These are phyloP conservation scores for Monosporascus sp. DNA, from an alignment of 2,329 filamentous ascomycete genomes.

Conservation along the genomic window DNA sequence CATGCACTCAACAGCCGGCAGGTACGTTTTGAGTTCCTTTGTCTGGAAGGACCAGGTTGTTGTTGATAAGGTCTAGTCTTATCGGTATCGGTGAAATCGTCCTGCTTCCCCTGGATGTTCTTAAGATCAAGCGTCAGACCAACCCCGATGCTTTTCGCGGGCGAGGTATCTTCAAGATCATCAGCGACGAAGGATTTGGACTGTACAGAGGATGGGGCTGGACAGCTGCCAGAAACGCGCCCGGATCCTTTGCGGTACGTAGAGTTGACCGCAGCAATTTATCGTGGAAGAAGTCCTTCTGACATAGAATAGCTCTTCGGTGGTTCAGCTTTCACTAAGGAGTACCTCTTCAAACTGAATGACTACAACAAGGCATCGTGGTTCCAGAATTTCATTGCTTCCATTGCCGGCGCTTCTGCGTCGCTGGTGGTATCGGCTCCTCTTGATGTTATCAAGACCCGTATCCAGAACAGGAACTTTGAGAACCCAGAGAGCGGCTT, in stretches of 20 bases:
- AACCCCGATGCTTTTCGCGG: constrained; percentile 98
- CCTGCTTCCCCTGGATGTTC: constrained; percentile 86
- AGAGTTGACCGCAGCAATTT: neutral
- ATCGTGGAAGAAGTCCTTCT: neutral
- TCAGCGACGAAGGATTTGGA: constrained; percentile 90
- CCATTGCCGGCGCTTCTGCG: constrained; percentile 88
- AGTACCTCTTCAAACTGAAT: constrained; percentile 81
- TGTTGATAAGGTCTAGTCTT: constrained; percentile 46
- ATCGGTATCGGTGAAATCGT: constrained; percentile 98
- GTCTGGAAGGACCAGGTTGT: neutral
- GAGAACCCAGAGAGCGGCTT: constrained; percentile 95
- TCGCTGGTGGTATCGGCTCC: constrained; percentile 96
- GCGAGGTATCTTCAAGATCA: constrained; percentile 82
- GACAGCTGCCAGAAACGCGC: constrained; percentile 95
- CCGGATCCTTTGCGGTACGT: constrained; percentile 90
- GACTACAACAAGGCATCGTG: constrained; percentile 96
- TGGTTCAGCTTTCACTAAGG: constrained; percentile 94
- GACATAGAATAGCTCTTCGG: constrained; percentile 71
- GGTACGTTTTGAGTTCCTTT: constrained; percentile 40
- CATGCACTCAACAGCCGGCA: constrained; percentile 94
- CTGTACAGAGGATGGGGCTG: constrained; percentile 95
- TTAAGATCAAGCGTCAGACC: constrained; percentile 99
- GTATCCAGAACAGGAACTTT: constrained; percentile 98
- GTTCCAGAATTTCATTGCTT: constrained; percentile 96
- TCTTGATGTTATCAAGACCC: constrained; percentile 95